Evolutionary conservation across 495 filamentous ascomycete species (phyloP).

Genomic region (Geopyxis carbonaria): DNA sequence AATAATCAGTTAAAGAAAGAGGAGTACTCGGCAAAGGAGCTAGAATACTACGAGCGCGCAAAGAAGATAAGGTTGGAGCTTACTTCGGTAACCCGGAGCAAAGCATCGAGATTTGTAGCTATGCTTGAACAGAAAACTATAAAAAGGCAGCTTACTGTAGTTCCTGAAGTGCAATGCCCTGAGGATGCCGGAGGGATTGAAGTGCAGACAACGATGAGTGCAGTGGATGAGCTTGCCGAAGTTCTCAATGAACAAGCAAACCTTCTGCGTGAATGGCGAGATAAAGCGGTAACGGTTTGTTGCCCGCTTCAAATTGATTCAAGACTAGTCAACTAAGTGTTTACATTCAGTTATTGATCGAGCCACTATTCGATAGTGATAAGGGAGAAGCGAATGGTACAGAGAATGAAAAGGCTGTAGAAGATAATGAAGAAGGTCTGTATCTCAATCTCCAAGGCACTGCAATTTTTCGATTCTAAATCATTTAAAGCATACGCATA

Average conservation of each 20-base stretch:
- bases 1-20: not conserved
- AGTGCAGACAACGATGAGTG: slow-evolving; percentile 37
- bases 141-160: slow-evolving; percentile 20
- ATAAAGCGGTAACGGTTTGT: no score
- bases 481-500: slow-evolving; percentile 43
- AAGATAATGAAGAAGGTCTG: slow-evolving; percentile 61
- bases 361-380: slow-evolving; percentile 70
- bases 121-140: slow-evolving; percentile 23
- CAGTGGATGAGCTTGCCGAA: slow-evolving; percentile 36
- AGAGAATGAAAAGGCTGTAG: slow-evolving; percentile 75
- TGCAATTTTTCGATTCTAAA: no score
- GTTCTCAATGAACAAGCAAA: slow-evolving; percentile 52
- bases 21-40: slow-evolving; percentile 32
- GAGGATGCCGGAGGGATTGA: slow-evolving; percentile 44
- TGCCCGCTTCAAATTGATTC: no score
- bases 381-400: slow-evolving; percentile 60
- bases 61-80: slow-evolving; percentile 56
- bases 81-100: not conserved
- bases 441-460: not conserved
- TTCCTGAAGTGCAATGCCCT: slow-evolving; percentile 42
- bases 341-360: slow-evolving; percentile 49
- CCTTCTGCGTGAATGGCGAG: slow-evolving; percentile 54
- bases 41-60: slow-evolving; percentile 54
- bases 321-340: no score
- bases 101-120: slow-evolving; percentile 15